Evolutionary conservation across 2,329 filamentous ascomycete species (phyloP).

Genomic region (Pseudogymnoascus sp.): DNA sequence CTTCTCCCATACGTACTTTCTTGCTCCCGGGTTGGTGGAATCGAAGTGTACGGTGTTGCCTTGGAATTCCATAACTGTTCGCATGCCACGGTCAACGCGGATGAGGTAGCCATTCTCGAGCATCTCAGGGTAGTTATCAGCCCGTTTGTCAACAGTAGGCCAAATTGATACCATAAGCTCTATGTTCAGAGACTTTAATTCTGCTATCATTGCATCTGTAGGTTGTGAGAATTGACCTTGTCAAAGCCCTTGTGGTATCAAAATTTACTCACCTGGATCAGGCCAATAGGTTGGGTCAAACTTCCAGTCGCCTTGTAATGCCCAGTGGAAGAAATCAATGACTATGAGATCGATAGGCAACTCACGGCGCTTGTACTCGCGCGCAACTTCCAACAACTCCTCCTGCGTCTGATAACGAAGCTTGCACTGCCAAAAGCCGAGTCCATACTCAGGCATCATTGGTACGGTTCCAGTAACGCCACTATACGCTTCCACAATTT

Average conservation of each 20-base stretch:
- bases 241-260: not conserved
- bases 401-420: conserved; percentile 60
- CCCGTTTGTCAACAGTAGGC: conserved; percentile 56
- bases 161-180: conserved; percentile 66
- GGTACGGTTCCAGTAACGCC: conserved; percentile 47
- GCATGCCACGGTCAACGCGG: conserved; percentile 52
- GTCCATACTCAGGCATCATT: conserved; percentile 62
- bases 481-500: conserved; percentile 52
- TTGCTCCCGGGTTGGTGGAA: conserved; percentile 53
- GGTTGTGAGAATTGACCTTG: conserved; percentile 4
- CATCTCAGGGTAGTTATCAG: conserved; percentile 57
- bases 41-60: conserved; percentile 57
- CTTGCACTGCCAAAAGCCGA: conserved; percentile 66
- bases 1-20: conserved; percentile 53
- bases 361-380: conserved; percentile 49
- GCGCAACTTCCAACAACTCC: conserved; percentile 52
- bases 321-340: conserved; percentile 63
- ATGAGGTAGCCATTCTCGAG: conserved; percentile 54
- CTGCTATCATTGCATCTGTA: conserved; percentile 54
- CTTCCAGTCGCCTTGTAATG: conserved; percentile 59
- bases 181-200: conserved; percentile 51
- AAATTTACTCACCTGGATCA: conserved; percentile 43
- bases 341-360: conserved; percentile 61
- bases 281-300: conserved; percentile 61
- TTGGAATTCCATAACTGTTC: conserved; percentile 52